Conservation (phyloP, 441 rosid genomes). For the Populus hybrid region DNA sequence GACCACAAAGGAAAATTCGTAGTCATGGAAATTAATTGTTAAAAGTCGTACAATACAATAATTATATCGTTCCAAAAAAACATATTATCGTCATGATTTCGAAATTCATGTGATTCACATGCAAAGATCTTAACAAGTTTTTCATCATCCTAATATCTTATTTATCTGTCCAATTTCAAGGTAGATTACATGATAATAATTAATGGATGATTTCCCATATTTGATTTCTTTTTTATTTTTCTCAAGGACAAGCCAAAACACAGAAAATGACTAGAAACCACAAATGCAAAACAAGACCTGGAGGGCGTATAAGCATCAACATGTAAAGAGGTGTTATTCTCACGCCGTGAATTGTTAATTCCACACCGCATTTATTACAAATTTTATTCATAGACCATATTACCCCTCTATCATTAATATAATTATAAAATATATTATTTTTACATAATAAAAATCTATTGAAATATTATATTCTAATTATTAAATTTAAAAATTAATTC, state of each 20-base stretch:
- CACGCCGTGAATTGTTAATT: no score
- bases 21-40: background rate
- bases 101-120: background rate
- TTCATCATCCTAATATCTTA: background rate
- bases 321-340: no score
- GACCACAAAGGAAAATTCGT: background rate
- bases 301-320: background rate
- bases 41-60: background rate
- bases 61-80: background rate
- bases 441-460: no score
- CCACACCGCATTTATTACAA: no score
- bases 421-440: no score
- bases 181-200: no score
- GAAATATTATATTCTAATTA: no score
- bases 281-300: background rate
- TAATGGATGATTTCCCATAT: no score
- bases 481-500: no score
- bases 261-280: background rate
- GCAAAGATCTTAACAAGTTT: background rate
- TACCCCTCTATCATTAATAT: no score
- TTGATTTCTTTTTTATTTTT: background rate
- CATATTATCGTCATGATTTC: background rate
- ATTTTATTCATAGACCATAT: no score
- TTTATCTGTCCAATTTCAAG: background rate
- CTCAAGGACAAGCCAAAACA: background rate